Percentiles rank a stretch among this genome's conserved stretches.
These are phyloP conservation scores for Lycium ferocissimum DNA, from an alignment of 257 asterid species.

Conservation along the genomic window DNA sequence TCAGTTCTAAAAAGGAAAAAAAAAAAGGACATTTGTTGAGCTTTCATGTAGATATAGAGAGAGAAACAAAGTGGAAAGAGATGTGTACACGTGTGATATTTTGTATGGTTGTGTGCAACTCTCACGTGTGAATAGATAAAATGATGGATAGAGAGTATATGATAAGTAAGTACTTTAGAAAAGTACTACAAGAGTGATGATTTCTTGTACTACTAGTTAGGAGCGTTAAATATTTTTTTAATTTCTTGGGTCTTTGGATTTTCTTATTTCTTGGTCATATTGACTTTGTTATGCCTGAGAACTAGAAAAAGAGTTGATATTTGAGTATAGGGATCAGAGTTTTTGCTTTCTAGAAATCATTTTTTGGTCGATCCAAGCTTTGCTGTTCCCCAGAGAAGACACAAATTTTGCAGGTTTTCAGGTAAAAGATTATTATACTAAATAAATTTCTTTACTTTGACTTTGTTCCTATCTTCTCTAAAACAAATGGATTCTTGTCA, in stretches of 20 bases:
- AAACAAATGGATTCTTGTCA: constrained; percentile 27
- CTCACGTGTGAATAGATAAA: constrained; percentile 84
- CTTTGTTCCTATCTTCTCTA: constrained; percentile 22
- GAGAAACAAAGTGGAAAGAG: constrained; percentile 33
- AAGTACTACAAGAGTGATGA: constrained; percentile 47
- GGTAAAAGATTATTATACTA: constrained; percentile 42
- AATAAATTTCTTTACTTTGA: constrained; percentile 30
- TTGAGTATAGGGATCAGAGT: constrained; percentile 60
- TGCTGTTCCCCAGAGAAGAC: constrained; percentile 53
- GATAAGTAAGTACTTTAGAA: constrained; percentile 59
- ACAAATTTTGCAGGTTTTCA: constrained; percentile 51
- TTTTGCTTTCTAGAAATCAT: constrained; percentile 46
- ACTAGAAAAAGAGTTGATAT: constrained; percentile 30
- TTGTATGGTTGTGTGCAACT: constrained; percentile 36
- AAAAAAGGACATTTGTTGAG: constrained; percentile 41
- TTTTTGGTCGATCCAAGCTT: constrained; percentile 51
- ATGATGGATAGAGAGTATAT: constrained; percentile 52
- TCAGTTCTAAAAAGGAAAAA: constrained; percentile 30
- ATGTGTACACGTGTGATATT: constrained; percentile 35
- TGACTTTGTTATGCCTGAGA: constrained; percentile 31
- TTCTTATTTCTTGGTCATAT: constrained; percentile 25
- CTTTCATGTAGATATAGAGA: constrained; percentile 48
- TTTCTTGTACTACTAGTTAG: constrained; percentile 54
- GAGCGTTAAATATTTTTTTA: constrained; percentile 40
- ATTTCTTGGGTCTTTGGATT: constrained; percentile 29